Evolutionary conservation across 805 yeast species (phyloP).

Genomic region (Starmerella kuoi): DNA sequence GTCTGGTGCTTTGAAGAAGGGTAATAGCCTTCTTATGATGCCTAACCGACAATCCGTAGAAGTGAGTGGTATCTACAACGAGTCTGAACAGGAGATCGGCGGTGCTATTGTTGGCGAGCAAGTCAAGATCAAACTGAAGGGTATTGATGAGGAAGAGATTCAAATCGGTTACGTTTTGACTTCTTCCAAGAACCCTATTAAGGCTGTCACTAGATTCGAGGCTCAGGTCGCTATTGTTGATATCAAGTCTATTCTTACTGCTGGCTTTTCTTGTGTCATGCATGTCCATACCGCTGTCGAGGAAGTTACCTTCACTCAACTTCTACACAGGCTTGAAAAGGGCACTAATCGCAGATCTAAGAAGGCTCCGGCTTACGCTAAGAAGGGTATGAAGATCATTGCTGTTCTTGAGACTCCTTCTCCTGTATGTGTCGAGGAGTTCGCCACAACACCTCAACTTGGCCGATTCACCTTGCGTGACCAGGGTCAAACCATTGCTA

Average conservation of each 20-base stretch:
- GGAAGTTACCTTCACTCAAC: constrained; percentile 70
- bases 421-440: constrained; percentile 90
- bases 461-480: constrained; percentile 98
- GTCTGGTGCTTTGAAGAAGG: constrained; percentile 83
- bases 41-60: constrained; percentile 80
- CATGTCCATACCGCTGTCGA: constrained; percentile 97
- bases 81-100: constrained; percentile 88
- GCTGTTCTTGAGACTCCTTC: constrained; percentile 76
- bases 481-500: constrained; percentile 96
- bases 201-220: constrained; percentile 79
- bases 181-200: constrained; percentile 75
- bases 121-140: constrained; percentile 82
- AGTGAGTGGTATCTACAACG: constrained; percentile 78
- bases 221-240: constrained; percentile 97
- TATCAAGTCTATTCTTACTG: constrained; percentile 81
- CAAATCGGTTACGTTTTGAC: constrained; percentile 85
- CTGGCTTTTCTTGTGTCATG: constrained; percentile 97
- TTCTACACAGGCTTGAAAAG: constrained; percentile 87
- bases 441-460: constrained; percentile 82
- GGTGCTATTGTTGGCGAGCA: constrained; percentile 94
- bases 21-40: constrained; percentile 67
- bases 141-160: constrained; percentile 94
- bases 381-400: constrained; percentile 96
- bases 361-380: constrained; percentile 96
- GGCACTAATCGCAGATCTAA: constrained; percentile 94